phyloP scores from a whole-genome alignment of 2,329 filamentous ascomycete genomes.

The Colletotrichum falcatum region DNA sequence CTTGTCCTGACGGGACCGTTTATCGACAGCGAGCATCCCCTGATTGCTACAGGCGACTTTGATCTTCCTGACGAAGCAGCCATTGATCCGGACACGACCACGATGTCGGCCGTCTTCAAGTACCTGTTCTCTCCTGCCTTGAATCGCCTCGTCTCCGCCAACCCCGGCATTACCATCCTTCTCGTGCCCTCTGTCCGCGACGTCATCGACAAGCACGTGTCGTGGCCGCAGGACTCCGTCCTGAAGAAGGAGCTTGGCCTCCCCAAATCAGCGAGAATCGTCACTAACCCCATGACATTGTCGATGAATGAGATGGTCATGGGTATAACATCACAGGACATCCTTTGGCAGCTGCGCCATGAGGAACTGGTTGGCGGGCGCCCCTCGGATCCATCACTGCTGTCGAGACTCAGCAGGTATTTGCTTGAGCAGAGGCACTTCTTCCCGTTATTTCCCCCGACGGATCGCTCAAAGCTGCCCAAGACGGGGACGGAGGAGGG shows the following conservation, averaged over 20 bases:
- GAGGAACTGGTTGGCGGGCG: constrained; percentile 76
- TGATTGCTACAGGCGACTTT: constrained; percentile 84
- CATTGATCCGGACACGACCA: constrained; percentile 81
- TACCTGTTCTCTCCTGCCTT: constrained; percentile 81
- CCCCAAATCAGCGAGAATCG: constrained; percentile 79
- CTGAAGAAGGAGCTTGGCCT: constrained; percentile 79
- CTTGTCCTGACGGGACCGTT: constrained; percentile 89
- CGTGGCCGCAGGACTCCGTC: constrained; percentile 80
- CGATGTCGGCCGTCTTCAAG: constrained; percentile 85
- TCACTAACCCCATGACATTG: constrained; percentile 92
- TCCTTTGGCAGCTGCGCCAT: constrained; percentile 82
- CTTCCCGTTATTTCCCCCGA: constrained; percentile 88
- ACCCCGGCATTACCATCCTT: constrained; percentile 84
- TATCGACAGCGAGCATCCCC: constrained; percentile 89
- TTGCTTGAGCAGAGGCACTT: constrained; percentile 92
- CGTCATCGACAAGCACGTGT: constrained; percentile 83
- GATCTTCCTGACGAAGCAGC: constrained; percentile 76
- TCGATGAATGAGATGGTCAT: constrained; percentile 89
- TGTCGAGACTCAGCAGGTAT: constrained; percentile 79
- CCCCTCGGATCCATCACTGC: constrained; percentile 67
- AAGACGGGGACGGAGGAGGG: constrained; percentile 72
- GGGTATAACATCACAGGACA: constrained; percentile 85
- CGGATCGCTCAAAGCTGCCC: constrained; percentile 74
- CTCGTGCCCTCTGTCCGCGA: constrained; percentile 88
- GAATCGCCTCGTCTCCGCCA: constrained; percentile 74